Percentiles rank a stretch among this genome's conserved stretches.
Conservation (phyloP, 169 alveolate genomes). For the Eimeria tenella region DNA sequence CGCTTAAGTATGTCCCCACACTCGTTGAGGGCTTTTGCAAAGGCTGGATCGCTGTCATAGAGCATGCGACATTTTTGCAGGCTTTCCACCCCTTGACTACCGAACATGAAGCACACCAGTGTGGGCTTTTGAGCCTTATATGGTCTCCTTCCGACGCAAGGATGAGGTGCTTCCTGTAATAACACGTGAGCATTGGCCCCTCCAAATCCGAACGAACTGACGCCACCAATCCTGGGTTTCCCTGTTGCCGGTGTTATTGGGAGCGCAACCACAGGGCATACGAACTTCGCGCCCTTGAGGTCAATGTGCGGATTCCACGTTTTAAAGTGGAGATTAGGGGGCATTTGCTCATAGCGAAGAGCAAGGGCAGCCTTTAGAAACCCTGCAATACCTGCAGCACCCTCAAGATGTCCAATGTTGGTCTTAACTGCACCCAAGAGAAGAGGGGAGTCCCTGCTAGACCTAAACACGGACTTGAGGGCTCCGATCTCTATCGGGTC, state of each 20-base stretch:
- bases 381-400: constrained; percentile 89
- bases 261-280: constrained; percentile 79
- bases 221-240: constrained; percentile 80
- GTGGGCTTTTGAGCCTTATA: constrained; percentile 75
- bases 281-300: constrained; percentile 83
- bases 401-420: constrained; percentile 90
- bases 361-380: constrained; percentile 84
- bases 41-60: constrained; percentile 84
- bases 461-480: constrained; percentile 82
- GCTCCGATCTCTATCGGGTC: constrained; percentile 88
- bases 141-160: constrained; percentile 42
- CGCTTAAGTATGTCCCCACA: constrained; percentile 84
- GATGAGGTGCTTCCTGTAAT: constrained; percentile 82
- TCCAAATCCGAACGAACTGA: constrained; percentile 88
- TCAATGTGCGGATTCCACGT: constrained; percentile 88
- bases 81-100: constrained; percentile 83
- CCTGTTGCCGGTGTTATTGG: constrained; percentile 78
- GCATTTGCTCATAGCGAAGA: constrained; percentile 82
- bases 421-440: constrained; percentile 89
- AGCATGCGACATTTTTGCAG: constrained; percentile 83
- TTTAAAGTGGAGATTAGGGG: constrained; percentile 88
- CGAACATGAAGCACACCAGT: constrained; percentile 82
- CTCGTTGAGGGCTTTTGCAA: constrained; percentile 83
- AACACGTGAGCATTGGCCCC: constrained; percentile 88
- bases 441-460: constrained; percentile 84